These are phyloP conservation scores for Emergomyces orientalis DNA, from an alignment of 2,329 filamentous ascomycete genomes.

Conservation along the genomic window DNA sequence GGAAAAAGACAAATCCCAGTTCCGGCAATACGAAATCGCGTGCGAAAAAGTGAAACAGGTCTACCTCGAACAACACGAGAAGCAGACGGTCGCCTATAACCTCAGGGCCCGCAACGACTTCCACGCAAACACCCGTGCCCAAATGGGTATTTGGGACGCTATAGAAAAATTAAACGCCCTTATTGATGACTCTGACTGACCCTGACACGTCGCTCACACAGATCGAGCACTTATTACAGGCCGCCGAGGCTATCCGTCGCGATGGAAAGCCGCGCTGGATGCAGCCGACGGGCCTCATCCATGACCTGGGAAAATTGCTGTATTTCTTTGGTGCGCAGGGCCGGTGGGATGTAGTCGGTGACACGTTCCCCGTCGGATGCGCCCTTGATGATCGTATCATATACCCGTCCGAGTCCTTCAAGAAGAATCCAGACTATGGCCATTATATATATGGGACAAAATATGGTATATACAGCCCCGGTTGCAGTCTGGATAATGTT, in stretches of 20 bases:
- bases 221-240: conserved; percentile 82
- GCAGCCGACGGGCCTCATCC: conserved; percentile 41
- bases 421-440: conserved; percentile 61
- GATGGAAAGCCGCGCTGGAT: conserved; percentile 49
- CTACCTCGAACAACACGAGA: conserved; percentile 62
- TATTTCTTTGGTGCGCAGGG: conserved; percentile 61
- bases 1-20: conserved; percentile 68
- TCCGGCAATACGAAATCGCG: conserved; percentile 74
- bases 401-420: conserved; percentile 65
- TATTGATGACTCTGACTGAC: conserved; percentile 84
- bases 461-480: conserved; percentile 67
- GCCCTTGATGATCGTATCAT: conserved; percentile 60
- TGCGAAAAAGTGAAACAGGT: conserved; percentile 80
- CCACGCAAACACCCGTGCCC: conserved; percentile 55
- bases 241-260: conserved; percentile 77
- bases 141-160: conserved; percentile 83
- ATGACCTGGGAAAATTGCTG: conserved; percentile 39
- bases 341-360: conserved; percentile 86
- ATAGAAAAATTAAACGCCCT: conserved; percentile 88
- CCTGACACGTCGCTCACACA: conserved; percentile 80
- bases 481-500: conserved; percentile 75
- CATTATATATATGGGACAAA: conserved; percentile 66
- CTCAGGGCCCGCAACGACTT: conserved; percentile 66
- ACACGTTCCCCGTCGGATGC: conserved; percentile 40
- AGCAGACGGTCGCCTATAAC: conserved; percentile 60